Base-by-base conservation (phyloP, 108 stramenopile species). In the Aureococcus anophagefferens region DNA sequence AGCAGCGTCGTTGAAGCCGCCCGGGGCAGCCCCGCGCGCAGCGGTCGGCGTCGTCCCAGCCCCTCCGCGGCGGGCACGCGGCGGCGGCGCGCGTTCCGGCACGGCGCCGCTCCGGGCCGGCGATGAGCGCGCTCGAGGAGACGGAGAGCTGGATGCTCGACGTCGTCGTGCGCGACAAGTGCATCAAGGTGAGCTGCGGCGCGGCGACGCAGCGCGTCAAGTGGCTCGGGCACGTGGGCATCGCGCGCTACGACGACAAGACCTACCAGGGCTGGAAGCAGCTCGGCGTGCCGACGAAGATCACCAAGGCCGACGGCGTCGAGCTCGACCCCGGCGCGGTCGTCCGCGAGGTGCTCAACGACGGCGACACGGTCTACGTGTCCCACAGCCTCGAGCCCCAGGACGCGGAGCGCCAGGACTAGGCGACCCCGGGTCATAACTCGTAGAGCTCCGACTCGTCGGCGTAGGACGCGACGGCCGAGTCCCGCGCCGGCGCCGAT, bases 221-320 rank as follows among this genome's bases (percentile, higher is more conserved):
- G 29, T 74, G 73, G 73, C 46, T 74, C 25, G 73, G 63, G 33
- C 66, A 74, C 30, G 73, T 74, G 5, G 73, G n/a, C 45, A 74
- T 74, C 37, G 73, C 73, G 30, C 73, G 68, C 30, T 74, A 65
- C 65, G 66, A 67, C 51, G 73, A 74, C 4, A 32, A 17, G 14
- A 13, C 14, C 13, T 66, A 30, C 31, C 73, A 74, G 25, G 73
- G 73, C 9, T 74, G 73, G 73, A 74, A 74, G 66, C 28, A 25
- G 25, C 33, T 74, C 25, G 73, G 73, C 18, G 66, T 74, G n/a
- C 73, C 73, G 62, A 71, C 71, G 18, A 31, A 63, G 15, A 17
- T 63, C 16, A 71, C 62, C 5, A 16, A 30, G 14, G 16, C 0
- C 9, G 71, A 71, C 30, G 71, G 71, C 25, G 5, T 32, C 18